phyloP scores from a whole-genome alignment of 2,329 filamentous ascomycete species.

The Alternaria sp. region DNA sequence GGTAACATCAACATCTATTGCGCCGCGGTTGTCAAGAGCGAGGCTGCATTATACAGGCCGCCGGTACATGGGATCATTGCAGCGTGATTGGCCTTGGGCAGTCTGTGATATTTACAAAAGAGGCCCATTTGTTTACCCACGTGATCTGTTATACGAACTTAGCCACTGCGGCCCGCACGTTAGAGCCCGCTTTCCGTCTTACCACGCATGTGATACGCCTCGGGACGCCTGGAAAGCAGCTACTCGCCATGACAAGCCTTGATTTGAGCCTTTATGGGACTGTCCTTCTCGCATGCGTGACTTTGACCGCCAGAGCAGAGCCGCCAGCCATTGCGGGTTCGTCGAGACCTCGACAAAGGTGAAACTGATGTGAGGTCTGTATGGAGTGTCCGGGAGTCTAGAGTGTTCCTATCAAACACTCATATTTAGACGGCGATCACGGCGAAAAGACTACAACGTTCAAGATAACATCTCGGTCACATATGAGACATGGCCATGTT shows the following conservation, averaged over 20 bases:
- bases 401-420: neutral
- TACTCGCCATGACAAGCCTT: neutral
- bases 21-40: neutral
- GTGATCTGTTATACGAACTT: neutral
- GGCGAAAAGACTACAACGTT: neutral
- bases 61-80: neutral
- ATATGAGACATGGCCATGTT: too few species aligned
- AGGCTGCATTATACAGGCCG: neutral
- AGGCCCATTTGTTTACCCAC: neutral
- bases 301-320: neutral
- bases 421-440: neutral
- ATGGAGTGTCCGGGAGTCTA: neutral
- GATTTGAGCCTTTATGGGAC: neutral
- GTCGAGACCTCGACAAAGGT: neutral
- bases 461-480: neutral
- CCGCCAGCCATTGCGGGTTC: neutral
- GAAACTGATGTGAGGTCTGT: neutral
- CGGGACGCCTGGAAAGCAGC: neutral
- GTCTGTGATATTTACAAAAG: neutral
- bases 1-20: neutral
- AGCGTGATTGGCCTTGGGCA: neutral
- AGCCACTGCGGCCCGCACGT: constrained; percentile 7
- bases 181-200: constrained; percentile 7
- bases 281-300: neutral
- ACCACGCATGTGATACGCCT: neutral